phyloP scores from a whole-genome alignment of 2,329 filamentous ascomycete genomes.

The Pseudogymnoascus sp. region DNA sequence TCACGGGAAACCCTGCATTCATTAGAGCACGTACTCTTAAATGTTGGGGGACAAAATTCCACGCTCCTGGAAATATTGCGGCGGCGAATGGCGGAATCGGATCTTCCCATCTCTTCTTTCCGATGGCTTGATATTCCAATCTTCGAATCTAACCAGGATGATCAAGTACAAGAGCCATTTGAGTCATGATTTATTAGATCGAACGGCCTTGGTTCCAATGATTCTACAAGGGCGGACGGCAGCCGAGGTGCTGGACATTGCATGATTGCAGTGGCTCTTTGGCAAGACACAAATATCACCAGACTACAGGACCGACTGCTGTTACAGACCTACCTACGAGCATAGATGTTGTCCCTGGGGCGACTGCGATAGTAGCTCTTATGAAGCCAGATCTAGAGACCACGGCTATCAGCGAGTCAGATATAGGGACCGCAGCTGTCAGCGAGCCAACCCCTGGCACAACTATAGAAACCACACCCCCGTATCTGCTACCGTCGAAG shows the following conservation, averaged over 20 bases:
- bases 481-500: not conserved
- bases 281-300: slow-evolving; percentile 17
- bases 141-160: not conserved
- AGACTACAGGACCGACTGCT: not conserved
- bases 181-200: not conserved
- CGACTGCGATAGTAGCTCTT: not conserved
- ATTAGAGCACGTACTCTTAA: not conserved
- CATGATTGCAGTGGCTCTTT: not conserved
- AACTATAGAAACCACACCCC: not conserved
- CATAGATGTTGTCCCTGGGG: not conserved
- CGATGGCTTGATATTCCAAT: not conserved
- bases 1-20: not conserved
- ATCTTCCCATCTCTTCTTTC: not conserved
- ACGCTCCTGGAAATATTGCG: not conserved
- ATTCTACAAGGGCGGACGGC: not conserved
- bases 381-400: not conserved
- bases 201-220: not conserved
- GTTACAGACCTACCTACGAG: not conserved
- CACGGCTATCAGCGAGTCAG: not conserved
- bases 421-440: not conserved
- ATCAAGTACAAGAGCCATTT: not conserved
- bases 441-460: not conserved
- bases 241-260: not conserved
- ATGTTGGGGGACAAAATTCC: not conserved
- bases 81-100: not conserved